phyloP scores from a whole-genome alignment of 306 rosid genomes.

The Vachellia collinsii region DNA sequence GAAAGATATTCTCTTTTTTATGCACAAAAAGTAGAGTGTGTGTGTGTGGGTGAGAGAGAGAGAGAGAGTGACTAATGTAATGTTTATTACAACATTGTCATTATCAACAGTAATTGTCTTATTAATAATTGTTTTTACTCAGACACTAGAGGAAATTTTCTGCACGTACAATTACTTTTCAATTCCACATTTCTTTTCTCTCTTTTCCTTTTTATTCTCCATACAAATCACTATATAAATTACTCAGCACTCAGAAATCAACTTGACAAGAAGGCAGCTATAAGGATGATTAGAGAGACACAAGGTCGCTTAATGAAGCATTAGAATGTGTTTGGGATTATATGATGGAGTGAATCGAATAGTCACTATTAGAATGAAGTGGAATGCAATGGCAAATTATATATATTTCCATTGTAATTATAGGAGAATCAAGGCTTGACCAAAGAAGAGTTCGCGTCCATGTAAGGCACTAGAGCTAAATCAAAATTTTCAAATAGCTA shows the following conservation, averaged over 20 bases:
- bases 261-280: neutral
- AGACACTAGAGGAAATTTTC: too few relatives aligned
- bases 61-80: too few relatives aligned
- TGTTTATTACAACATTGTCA: too few relatives aligned
- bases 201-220: too few relatives aligned
- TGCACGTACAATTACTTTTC: too few relatives aligned
- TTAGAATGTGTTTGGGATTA: neutral
- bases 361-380: neutral
- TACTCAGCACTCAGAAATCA: neutral
- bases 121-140: too few relatives aligned
- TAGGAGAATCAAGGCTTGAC: neutral
- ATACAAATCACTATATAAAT: neutral
- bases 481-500: neutral
- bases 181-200: too few relatives aligned
- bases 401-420: neutral
- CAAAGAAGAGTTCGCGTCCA: neutral
- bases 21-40: too few relatives aligned
- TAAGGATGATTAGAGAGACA: neutral
- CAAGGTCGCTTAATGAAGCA: neutral
- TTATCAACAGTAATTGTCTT: too few relatives aligned
- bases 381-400: neutral
- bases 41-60: too few relatives aligned
- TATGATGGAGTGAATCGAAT: neutral
- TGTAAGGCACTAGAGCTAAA: neutral
- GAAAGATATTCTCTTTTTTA: too few relatives aligned